Conservation (phyloP, 768 basidiomycete species). For the Mycena sanguinolenta region DNA sequence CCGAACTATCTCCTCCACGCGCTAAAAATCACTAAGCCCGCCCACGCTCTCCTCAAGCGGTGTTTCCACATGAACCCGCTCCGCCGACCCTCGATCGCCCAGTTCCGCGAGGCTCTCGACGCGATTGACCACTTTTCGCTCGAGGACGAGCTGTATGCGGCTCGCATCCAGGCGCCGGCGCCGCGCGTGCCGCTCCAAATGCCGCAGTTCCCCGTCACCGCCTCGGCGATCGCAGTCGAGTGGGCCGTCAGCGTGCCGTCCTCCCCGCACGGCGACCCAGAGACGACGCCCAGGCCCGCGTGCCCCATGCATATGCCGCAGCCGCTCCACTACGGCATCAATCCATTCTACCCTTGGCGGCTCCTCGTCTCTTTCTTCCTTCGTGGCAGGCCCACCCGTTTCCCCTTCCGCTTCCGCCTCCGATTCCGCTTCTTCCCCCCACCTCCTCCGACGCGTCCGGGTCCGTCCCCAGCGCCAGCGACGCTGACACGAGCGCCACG, state of each 20-base stretch:
- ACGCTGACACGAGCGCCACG: background rate
- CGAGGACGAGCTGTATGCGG: background rate
- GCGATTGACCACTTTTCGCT: constrained; percentile 11
- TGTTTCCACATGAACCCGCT: constrained; percentile 28
- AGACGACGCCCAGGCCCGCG: constrained; percentile 11
- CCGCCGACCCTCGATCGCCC: constrained; percentile 22
- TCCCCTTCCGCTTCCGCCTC: background rate
- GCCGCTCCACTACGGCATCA: background rate
- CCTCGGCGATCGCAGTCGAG: background rate
- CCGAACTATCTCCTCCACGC: constrained; percentile 17
- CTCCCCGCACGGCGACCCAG: background rate
- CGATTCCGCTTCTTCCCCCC: no score
- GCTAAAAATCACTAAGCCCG: constrained; percentile 12
- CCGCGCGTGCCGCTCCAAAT: background rate
- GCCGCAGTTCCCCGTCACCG: background rate
- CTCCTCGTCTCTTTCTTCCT: background rate
- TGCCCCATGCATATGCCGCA: constrained; percentile 8
- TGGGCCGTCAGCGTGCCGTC: background rate
- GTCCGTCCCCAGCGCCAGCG: background rate
- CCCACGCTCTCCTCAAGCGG: constrained; percentile 22
- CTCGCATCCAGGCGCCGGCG: background rate
- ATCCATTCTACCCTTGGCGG: constrained; percentile 2
- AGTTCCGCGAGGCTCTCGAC: constrained; percentile 28
- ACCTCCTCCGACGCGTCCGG: background rate
- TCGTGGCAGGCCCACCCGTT: background rate